phyloP scores from a whole-genome alignment of 2,329 filamentous ascomycete species.

The Calonectria henricotiae region DNA sequence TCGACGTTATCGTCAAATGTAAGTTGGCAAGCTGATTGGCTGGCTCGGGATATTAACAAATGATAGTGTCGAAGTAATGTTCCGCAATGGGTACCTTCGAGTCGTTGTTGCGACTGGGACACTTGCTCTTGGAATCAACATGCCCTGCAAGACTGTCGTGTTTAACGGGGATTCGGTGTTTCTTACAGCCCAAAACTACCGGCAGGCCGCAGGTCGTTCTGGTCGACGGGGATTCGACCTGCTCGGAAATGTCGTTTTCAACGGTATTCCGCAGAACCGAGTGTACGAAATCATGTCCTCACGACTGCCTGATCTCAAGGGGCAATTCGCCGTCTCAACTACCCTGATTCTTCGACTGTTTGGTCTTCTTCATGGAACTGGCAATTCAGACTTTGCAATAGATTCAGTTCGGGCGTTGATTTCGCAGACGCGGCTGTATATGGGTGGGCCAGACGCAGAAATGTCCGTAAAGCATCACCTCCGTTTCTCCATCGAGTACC shows the following conservation, averaged over 20 bases:
- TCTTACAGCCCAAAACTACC: slow-evolving; percentile 82
- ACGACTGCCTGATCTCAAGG: slow-evolving; percentile 80
- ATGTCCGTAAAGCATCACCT: slow-evolving; percentile 83
- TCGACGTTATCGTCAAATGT: slow-evolving; percentile 79
- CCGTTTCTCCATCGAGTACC: slow-evolving; percentile 86
- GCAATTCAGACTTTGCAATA: slow-evolving; percentile 74
- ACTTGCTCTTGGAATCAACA: slow-evolving; percentile 84
- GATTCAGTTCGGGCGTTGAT: slow-evolving; percentile 78
- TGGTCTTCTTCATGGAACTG: slow-evolving; percentile 77
- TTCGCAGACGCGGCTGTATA: slow-evolving; percentile 79
- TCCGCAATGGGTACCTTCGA: slow-evolving; percentile 80
- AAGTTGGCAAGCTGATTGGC: slow-evolving; percentile 49
- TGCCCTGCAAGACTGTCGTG: slow-evolving; percentile 87
- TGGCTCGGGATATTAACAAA: slow-evolving; percentile 28
- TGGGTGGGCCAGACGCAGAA: slow-evolving; percentile 79
- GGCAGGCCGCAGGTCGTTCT: slow-evolving; percentile 83
- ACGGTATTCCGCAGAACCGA: slow-evolving; percentile 74
- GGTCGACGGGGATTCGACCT: slow-evolving; percentile 87
- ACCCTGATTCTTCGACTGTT: slow-evolving; percentile 80
- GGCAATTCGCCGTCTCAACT: slow-evolving; percentile 85
- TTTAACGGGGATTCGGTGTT: slow-evolving; percentile 83
- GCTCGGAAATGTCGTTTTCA: slow-evolving; percentile 86
- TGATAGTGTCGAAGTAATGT: slow-evolving; percentile 78
- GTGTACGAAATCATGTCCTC: slow-evolving; percentile 81
- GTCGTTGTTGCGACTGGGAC: slow-evolving; percentile 85